Percentiles rank a stretch among this genome's conserved stretches.
phyloP scores from a whole-genome alignment of 106 monocot species.

The Dactylorhiza incarnata region DNA sequence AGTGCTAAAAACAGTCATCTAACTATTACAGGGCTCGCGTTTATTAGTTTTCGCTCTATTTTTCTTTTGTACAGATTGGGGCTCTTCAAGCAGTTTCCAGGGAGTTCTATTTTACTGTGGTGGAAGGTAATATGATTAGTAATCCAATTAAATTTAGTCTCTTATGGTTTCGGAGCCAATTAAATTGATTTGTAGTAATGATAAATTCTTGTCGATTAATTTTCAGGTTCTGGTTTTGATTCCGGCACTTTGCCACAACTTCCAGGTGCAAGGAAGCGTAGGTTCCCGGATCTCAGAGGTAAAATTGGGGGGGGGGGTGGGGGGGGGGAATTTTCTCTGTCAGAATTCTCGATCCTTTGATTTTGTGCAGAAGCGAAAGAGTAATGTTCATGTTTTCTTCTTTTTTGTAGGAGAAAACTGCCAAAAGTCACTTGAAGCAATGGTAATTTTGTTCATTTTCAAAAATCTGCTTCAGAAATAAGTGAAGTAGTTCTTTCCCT shows the following conservation, averaged over 20 bases:
- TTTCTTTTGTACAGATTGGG: constrained; percentile 42
- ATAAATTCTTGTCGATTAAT: neutral
- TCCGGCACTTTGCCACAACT: constrained; percentile 19
- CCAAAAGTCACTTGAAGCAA: constrained; percentile 63
- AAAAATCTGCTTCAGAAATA: neutral
- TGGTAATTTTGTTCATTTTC: constrained; percentile 29
- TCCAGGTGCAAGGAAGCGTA: constrained; percentile 30
- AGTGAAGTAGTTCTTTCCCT: neutral
- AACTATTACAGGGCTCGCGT: no score
- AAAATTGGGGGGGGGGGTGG: no score
- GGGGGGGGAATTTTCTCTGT: neutral
- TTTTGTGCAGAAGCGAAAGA: neutral
- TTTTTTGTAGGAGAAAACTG: constrained; percentile 60
- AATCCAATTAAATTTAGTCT: neutral
- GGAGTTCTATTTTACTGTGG: constrained; percentile 66
- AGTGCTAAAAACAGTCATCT: no score
- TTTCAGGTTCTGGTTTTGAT: constrained; percentile 25
- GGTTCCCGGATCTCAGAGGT: constrained; percentile 57
- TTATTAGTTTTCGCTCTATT: neutral
- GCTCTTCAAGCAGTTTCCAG: constrained; percentile 71
- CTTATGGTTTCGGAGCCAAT: neutral
- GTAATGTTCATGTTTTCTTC: neutral
- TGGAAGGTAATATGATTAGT: constrained; percentile 33
- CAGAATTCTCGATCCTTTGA: neutral
- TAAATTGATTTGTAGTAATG: neutral